Conservation (phyloP, 306 rosid species). For the Cicer judaicum region DNA sequence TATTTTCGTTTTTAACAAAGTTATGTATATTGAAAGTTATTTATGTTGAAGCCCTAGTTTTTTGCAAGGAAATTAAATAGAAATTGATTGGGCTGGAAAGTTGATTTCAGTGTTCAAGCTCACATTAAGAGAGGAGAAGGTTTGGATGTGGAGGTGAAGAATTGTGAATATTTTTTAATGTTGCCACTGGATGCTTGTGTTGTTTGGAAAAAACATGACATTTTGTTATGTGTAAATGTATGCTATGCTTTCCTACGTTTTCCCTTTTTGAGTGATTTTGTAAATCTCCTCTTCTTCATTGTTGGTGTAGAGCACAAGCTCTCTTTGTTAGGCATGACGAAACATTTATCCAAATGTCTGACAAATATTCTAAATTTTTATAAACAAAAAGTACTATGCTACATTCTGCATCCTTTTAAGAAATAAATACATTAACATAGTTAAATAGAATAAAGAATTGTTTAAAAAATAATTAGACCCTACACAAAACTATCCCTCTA, state of each 20-base stretch:
- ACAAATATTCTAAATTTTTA: not conserved
- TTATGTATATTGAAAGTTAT: not conserved
- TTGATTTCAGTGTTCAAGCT: not conserved
- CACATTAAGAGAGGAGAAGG: not conserved
- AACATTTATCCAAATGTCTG: not conserved
- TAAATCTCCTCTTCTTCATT: too few species aligned
- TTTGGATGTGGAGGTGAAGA: constrained; percentile 14
- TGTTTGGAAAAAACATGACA: not conserved
- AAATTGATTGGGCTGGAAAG: too few species aligned
- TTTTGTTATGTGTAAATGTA: too few species aligned
- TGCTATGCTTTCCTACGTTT: too few species aligned
- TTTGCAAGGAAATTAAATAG: not conserved
- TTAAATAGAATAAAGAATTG: constrained; percentile 49
- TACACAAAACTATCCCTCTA: constrained; percentile 34
- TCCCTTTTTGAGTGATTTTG: too few species aligned
- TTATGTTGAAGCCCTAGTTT: not conserved
- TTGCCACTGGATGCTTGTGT: not conserved
- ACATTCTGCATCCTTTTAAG: constrained; percentile 19
- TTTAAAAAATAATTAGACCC: constrained; percentile 12
- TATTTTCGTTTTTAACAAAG: not conserved
- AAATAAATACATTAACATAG: constrained; percentile 37
- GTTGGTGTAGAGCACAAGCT: too few species aligned
- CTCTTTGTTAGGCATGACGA: not conserved
- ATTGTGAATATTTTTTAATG: not conserved
- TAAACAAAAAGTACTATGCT: not conserved